phyloP scores from a whole-genome alignment of 1,284 basidiomycete species.

The Chiua sp. region DNA sequence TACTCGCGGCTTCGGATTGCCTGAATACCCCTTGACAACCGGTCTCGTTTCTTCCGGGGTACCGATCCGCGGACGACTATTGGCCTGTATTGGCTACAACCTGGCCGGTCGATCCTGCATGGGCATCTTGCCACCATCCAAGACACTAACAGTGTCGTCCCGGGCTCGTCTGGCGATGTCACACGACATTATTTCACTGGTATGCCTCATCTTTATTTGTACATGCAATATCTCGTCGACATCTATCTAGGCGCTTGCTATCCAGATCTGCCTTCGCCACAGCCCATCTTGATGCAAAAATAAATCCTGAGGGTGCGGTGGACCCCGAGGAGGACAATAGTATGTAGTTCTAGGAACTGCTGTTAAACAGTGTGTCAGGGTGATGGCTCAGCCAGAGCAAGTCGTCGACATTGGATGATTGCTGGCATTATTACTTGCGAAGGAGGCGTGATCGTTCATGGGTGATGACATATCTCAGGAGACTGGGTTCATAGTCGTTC shows the following conservation, averaged over 20 bases:
- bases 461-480: too few species aligned
- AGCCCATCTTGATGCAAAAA: slow-evolving; percentile 67
- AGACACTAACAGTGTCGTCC: slow-evolving; percentile 50
- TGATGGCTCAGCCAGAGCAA: slow-evolving; percentile 44
- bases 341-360: slow-evolving; percentile 59
- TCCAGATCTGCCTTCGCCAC: slow-evolving; percentile 47
- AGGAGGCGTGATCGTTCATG: slow-evolving; percentile 34
- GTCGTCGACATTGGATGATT: slow-evolving; percentile 77
- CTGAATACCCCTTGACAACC: slow-evolving; percentile 63
- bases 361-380: slow-evolving; percentile 49
- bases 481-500: too few species aligned
- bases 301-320: slow-evolving; percentile 63
- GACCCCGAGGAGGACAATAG: too few species aligned
- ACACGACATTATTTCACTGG: slow-evolving; percentile 38
- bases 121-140: slow-evolving; percentile 73
- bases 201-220: background rate
- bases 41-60: too few species aligned
- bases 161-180: slow-evolving; percentile 45
- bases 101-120: slow-evolving; percentile 79
- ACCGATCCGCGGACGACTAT: too few species aligned
- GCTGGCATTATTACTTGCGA: slow-evolving; percentile 68
- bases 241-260: slow-evolving; percentile 41
- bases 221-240: too few species aligned
- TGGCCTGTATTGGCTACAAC: slow-evolving; percentile 80
- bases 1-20: slow-evolving; percentile 83